Evolutionary conservation across 129 eudicot species (phyloP).

Genomic region (Smallanthus sonchifolius): DNA sequence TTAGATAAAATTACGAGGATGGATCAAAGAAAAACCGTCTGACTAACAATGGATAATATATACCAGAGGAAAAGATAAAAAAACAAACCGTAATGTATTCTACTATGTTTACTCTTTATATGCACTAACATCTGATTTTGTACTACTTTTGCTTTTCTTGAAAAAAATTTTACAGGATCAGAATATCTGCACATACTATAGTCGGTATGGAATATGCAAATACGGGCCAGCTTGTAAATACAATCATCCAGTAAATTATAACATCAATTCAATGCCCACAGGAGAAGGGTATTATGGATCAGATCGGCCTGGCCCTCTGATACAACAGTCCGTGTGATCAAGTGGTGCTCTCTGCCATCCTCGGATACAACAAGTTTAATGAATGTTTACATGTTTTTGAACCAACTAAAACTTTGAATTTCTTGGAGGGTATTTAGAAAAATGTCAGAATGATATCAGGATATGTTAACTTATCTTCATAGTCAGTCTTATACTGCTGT

Average conservation of each 20-base stretch:
- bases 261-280: conserved; percentile 22
- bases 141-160: conserved; percentile 10
- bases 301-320: conserved; percentile 33
- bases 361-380: conserved; percentile 17
- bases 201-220: conserved; percentile 89
- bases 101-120: too few species aligned
- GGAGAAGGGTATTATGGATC: conserved; percentile 27
- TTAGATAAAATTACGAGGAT: too few species aligned
- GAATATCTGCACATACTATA: conserved; percentile 70
- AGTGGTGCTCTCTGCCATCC: not conserved
- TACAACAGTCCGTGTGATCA: conserved; percentile 38
- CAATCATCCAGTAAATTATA: conserved; percentile 61
- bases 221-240: conserved; percentile 86
- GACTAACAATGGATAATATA: too few species aligned
- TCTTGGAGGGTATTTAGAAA: conserved; percentile 20
- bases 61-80: not conserved
- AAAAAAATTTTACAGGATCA: conserved; percentile 52
- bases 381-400: conserved; percentile 28
- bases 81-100: too few species aligned
- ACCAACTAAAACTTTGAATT: conserved; percentile 14
- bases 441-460: conserved; percentile 22
- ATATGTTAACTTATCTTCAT: conserved; percentile 21
- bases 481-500: conserved; percentile 8
- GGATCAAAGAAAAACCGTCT: too few species aligned
- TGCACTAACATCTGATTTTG: not conserved